phyloP scores from a whole-genome alignment of 2,329 filamentous ascomycete species.

The Xylaria sp. region DNA sequence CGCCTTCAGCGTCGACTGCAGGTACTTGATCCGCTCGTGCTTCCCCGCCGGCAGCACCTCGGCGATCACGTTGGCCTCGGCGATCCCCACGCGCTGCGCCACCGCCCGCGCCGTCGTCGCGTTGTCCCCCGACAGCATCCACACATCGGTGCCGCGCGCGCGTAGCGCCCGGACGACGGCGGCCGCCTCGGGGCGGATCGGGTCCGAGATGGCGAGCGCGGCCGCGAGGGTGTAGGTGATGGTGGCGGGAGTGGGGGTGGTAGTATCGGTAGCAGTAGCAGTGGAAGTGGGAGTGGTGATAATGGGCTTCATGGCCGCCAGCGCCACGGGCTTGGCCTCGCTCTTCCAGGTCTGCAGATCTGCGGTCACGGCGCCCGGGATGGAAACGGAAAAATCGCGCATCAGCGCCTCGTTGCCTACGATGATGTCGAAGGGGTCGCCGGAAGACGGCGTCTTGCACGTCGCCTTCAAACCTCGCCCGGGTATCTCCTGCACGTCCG shows the following conservation, averaged over 20 bases:
- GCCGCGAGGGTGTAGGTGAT: slow-evolving; percentile 57
- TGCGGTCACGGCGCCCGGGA: slow-evolving; percentile 41
- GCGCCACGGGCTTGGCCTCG: slow-evolving; percentile 65
- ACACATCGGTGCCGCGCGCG: slow-evolving; percentile 70
- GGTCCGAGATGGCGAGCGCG: slow-evolving; percentile 77
- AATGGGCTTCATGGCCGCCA: slow-evolving; percentile 51
- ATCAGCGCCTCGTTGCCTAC: slow-evolving; percentile 77
- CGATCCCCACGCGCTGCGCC: slow-evolving; percentile 74
- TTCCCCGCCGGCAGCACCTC: slow-evolving; percentile 87
- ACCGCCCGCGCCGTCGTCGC: slow-evolving; percentile 81
- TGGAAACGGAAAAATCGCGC: slow-evolving; percentile 47
- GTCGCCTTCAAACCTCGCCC: slow-evolving; percentile 70
- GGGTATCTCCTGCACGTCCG: slow-evolving; percentile 65
- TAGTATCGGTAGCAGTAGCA: too few species aligned
- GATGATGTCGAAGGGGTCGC: slow-evolving; percentile 53
- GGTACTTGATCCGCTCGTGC: slow-evolving; percentile 67
- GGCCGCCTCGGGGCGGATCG: slow-evolving; percentile 73
- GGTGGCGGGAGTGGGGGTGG: slow-evolving; percentile 3
- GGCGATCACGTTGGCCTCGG: slow-evolving; percentile 74
- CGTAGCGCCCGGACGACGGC: slow-evolving; percentile 67
- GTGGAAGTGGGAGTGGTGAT: slow-evolving; percentile 5
- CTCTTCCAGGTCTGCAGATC: slow-evolving; percentile 60
- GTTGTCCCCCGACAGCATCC: slow-evolving; percentile 94
- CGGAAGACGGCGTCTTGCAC: slow-evolving; percentile 41
- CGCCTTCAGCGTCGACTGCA: slow-evolving; percentile 57